These are phyloP conservation scores for Cyclotella baltica DNA, from an alignment of 108 stramenopile species.

Conservation along the genomic window DNA sequence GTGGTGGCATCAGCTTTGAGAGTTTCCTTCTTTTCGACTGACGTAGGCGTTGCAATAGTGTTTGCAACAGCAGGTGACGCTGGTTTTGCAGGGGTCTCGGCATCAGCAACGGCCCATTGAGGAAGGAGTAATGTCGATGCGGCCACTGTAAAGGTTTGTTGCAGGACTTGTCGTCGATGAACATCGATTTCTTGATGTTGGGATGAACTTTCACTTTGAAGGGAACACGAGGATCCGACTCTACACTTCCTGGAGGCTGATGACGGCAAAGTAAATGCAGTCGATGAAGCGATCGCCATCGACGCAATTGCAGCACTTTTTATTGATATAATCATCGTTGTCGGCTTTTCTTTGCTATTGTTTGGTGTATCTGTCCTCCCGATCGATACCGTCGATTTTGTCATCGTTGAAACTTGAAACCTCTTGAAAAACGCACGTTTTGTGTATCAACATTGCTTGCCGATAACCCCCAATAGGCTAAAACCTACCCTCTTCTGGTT, in stretches of 20 bases:
- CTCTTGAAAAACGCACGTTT: no score
- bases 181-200: slow-evolving; percentile 7
- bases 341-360: not conserved
- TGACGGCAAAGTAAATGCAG: not conserved
- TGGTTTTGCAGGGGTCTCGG: not conserved
- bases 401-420: no score
- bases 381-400: not conserved
- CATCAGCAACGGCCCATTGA: slow-evolving; percentile 15
- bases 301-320: not conserved
- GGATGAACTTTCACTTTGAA: not conserved
- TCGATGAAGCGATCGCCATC: not conserved
- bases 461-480: no score
- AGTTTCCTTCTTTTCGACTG: not conserved
- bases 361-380: not conserved
- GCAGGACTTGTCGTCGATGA: not conserved
- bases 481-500: no score
- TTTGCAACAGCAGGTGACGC: not conserved
- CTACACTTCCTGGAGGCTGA: not conserved
- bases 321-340: slow-evolving; percentile 3
- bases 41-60: not conserved
- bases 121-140: slow-evolving; percentile 11
- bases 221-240: not conserved
- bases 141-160: not conserved
- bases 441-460: no score
- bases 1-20: not conserved